Conservation (phyloP, 345 rosid genomes). For the Bretschneidera sinensis region DNA sequence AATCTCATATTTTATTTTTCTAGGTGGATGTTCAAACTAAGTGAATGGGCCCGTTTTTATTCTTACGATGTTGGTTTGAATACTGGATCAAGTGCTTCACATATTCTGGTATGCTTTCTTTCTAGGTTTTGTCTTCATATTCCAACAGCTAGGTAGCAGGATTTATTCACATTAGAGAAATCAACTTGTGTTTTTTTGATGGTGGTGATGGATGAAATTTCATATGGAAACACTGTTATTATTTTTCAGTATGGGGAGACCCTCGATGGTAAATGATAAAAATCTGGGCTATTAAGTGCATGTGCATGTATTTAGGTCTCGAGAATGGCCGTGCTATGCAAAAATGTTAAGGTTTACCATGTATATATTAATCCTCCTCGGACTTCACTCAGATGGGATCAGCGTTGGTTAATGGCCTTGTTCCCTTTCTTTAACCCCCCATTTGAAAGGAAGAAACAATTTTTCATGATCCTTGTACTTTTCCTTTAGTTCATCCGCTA, state of each 20-base stretch:
- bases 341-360: not conserved
- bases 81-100: slow-evolving; percentile 86
- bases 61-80: slow-evolving; percentile 84
- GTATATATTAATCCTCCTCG: not conserved
- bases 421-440: too few species aligned
- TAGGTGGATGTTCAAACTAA: slow-evolving; percentile 94
- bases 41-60: slow-evolving; percentile 93
- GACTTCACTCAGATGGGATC: not conserved
- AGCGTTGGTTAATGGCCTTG: not conserved
- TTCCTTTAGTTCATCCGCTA: too few species aligned
- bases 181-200: not conserved
- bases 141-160: not conserved
- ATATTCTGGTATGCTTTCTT: slow-evolving; percentile 63
- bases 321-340: not conserved
- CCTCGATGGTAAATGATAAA: too few species aligned
- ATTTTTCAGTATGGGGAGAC: too few species aligned
- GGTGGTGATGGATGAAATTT: not conserved
- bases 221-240: not conserved
- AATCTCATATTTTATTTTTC: slow-evolving; percentile 6
- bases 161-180: not conserved
- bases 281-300: not conserved
- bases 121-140: not conserved
- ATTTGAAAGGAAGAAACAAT: too few species aligned
- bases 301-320: not conserved
- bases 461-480: too few species aligned